Evolutionary conservation across 257 asterid species (phyloP), one percentile per base, ranked within the genome.

Genomic region (Leonotis leonurus): DNA sequence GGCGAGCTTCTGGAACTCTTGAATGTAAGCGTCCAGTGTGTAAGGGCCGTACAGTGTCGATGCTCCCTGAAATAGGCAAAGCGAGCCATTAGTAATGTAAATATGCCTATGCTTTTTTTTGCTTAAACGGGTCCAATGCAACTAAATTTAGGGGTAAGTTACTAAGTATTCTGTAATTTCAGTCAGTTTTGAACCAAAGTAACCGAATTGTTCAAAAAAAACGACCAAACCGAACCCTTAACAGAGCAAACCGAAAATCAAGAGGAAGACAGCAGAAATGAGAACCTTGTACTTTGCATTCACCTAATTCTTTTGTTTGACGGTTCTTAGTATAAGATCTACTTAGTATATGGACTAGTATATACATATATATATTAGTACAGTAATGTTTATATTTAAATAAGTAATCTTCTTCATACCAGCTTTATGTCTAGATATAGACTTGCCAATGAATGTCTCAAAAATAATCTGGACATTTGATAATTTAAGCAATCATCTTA

Each of bases 21-120:
- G 99, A 62, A 89, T 89, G 85, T 93, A 93, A 60, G 81, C 97
- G 7, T 74, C 65, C 6, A 87, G 97, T 30, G 99, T 93, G 58
- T 93, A 92, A 6, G 97, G 96, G 26, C 97, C 99, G 46, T 75
- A 93, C 26, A 93, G 76, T 8, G 97, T 93, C 8, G 97, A 93
- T 40, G 99, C 97, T 8, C 99, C 97, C 99, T 92, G 75, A 30
- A 62, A 48, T 56, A 33, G 18, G 46, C 13, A 5, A 46, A 54
- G n/a, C n/a, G n/a, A n/a, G n/a, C n/a, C n/a, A n/a, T n/a, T n/a
- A n/a, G n/a, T n/a, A 0, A 10, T 3, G 16, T 3, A 39, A 22
- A 53, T 8, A 24, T 11, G 55, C 55, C 30, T 30, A 30, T 3
- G n/a, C n/a, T n/a, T n/a, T 48, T 22, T 45, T 50, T 35, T n/a